These are phyloP conservation scores for Pseudogymnoascus destructans DNA, from an alignment of 2,329 filamentous ascomycete species.

Conservation along the genomic window DNA sequence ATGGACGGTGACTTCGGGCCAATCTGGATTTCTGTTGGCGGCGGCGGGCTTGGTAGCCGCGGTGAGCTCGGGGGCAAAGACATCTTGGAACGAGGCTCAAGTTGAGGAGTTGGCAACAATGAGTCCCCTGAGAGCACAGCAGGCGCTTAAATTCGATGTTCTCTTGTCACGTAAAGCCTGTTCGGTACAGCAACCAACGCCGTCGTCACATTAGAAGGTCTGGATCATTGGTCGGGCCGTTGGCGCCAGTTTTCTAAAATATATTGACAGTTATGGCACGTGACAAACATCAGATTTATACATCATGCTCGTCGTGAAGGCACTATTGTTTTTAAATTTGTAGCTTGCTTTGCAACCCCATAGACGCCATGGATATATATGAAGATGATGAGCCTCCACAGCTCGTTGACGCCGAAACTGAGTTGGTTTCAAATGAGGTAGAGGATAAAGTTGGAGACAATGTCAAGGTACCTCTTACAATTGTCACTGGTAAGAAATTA, in stretches of 20 bases:
- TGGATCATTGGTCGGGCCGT: conserved; percentile 7
- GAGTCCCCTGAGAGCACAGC: conserved; percentile 1
- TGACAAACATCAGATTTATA: background rate
- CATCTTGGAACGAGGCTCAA: conserved; percentile 29
- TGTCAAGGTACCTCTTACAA: conserved; percentile 68
- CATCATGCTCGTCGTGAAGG: background rate
- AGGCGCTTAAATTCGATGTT: conserved; percentile 2
- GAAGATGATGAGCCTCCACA: conserved; percentile 54
- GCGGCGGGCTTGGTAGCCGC: conserved; percentile 85
- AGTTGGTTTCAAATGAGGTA: conserved; percentile 24
- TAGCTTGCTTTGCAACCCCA: background rate
- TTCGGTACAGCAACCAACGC: conserved; percentile 1
- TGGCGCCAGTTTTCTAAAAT: background rate
- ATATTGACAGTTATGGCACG: background rate
- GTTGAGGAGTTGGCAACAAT: conserved; percentile 3
- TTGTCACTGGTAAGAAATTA: conserved; percentile 55
- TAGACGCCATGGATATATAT: conserved; percentile 43
- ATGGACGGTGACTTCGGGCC: conserved; percentile 62
- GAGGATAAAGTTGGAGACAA: conserved; percentile 36
- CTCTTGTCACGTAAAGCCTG: conserved; percentile 7
- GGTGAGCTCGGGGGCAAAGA: conserved; percentile 64
- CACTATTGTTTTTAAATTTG: background rate
- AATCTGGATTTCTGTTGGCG: conserved; percentile 87
- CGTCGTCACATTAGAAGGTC: conserved; percentile 1
- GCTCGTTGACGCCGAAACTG: conserved; percentile 38